Evolutionary conservation across 768 basidiomycete species (phyloP), one percentile per base, ranked within the genome.

Genomic region (Coprinopsis strossmayeri): DNA sequence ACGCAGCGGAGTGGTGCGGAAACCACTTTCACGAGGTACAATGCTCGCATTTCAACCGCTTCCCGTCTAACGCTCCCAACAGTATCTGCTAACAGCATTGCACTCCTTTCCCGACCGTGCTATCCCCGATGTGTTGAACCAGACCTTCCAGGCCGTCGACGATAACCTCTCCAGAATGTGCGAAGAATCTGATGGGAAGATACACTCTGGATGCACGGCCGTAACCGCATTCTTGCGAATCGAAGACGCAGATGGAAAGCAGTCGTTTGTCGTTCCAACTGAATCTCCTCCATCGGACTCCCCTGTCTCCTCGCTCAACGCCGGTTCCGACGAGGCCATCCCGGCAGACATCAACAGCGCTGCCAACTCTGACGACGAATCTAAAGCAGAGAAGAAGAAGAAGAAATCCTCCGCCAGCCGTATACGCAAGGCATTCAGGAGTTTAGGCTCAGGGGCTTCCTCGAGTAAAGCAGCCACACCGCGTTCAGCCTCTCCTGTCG

Each of bases 1-100:
- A 97, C 59, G 94, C 95, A 27, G 96, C 96, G 23, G 96, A 99
- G 64, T 98, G 95, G 94, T 98, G 96, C 66, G 96, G 96, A 35
- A 74, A 78, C 57, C 84, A 98, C 64, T 99, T 99, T 68, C 93
- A 98, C 61, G 83, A 93, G 73, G 93, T 85, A 62, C 32, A 24
- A 32, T 38, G 24, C 25, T 18, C 26, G 20, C 27, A 11, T 45
- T 18, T 21, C 50, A 30, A 23, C 26, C 34, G 5, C 34, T 28
- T 41, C 3, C 25, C 40, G 37, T 39, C 49, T 45, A 20, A 40
- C 32, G 25, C 32, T 30, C 30, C 46, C 34, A 49, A 48, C 43
- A 74, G 76, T 69, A 65, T 61, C 76, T 95, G 43, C 76, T 94
- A 30, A 69, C 82, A 15, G 73, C 78, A n/a, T 69, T 95, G 30